phyloP scores from a whole-genome alignment of 2,329 filamentous ascomycete species.

The Fusarium anthophilum region DNA sequence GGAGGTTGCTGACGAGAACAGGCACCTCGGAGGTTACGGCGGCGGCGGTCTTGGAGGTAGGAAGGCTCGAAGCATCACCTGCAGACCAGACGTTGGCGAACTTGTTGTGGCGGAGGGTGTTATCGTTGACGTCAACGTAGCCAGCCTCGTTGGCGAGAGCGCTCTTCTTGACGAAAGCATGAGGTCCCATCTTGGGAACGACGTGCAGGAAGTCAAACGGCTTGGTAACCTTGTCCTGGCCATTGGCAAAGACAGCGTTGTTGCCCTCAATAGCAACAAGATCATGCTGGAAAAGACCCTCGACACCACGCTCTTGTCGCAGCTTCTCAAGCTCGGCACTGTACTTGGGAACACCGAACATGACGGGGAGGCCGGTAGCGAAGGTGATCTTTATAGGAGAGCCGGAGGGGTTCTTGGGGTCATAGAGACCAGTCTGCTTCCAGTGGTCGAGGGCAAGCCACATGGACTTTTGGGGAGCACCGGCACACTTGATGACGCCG shows the following conservation, averaged over 20 bases:
- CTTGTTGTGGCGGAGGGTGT: constrained; percentile 62
- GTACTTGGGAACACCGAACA: constrained; percentile 71
- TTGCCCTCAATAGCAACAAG: constrained; percentile 63
- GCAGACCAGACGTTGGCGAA: constrained; percentile 67
- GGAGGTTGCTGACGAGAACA: constrained; percentile 59
- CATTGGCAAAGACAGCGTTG: constrained; percentile 60
- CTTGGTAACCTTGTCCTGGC: constrained; percentile 54
- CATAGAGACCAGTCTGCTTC: constrained; percentile 63
- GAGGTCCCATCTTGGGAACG: constrained; percentile 67
- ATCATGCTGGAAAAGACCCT: constrained; percentile 68
- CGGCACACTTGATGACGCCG: constrained; percentile 68
- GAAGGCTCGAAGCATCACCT: constrained; percentile 67
- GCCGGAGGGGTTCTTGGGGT: constrained; percentile 47
- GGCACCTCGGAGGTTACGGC: constrained; percentile 63
- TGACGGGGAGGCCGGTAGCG: constrained; percentile 63
- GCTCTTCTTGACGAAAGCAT: constrained; percentile 63
- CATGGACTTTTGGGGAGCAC: constrained; percentile 70
- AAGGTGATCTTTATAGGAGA: constrained; percentile 63
- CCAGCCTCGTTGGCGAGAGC: constrained; percentile 63
- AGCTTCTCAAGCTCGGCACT: constrained; percentile 62
- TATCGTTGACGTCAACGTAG: constrained; percentile 66
- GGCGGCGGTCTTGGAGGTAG: constrained; percentile 66
- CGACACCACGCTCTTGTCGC: constrained; percentile 63
- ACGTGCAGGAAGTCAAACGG: constrained; percentile 66
- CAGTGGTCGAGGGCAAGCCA: constrained; percentile 70